Evolutionary conservation across 495 filamentous ascomycete genomes (phyloP), one percentile per base, ranked within the genome.

Genomic region (Podospora fimiseda): DNA sequence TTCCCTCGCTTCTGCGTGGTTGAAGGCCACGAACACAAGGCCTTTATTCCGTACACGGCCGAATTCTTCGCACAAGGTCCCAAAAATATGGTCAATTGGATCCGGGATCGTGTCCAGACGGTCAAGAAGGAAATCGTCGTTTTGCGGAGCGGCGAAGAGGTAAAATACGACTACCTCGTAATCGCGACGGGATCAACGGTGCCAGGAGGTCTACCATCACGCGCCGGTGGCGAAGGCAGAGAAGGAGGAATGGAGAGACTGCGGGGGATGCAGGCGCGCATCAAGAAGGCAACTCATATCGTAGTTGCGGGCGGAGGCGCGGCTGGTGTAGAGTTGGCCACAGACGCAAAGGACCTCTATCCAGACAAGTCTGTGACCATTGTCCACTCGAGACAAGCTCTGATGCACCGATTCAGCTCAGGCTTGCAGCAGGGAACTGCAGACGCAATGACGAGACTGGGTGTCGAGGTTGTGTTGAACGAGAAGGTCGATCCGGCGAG

Each of bases 261-360:
- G 11, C 64, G 53, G 22, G 55, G 11, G 0, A 59, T 73, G 43
- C 71, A 77, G 41, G 53, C 46, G 3, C 39, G 57, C 11, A 70
- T 78, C 38, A 51, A 59, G 33, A 37, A 50, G 0, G 65, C 77
- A 1, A 63, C 66, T 15, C 74, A 68, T 0, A 70, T 84, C 57
- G 64, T 78, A 1, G 72, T 85, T 19, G 74, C 80, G 1, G 82
- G 82, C 3, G 82, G 80, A 1, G 82, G 82, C 6, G 79, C 81
- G 2, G 80, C 80, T 0, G 81, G 81, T 1, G 74, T 84, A 1
- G 76, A 85, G 60, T 66, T 82, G 56, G 79, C 80, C 2, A 74
- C 74, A 0, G 81, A 85, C 56, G 61, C 64, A 3, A 82, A 82
- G 58, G 73, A 74, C 42, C 64, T 66, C n/a, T 81, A 79, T 49